A percentile compares a stretch with the other conserved stretches of the same genome.
These are phyloP conservation scores for Cucurbitaria berberidis DNA, from an alignment of 2,329 filamentous ascomycete species.

Conservation along the genomic window DNA sequence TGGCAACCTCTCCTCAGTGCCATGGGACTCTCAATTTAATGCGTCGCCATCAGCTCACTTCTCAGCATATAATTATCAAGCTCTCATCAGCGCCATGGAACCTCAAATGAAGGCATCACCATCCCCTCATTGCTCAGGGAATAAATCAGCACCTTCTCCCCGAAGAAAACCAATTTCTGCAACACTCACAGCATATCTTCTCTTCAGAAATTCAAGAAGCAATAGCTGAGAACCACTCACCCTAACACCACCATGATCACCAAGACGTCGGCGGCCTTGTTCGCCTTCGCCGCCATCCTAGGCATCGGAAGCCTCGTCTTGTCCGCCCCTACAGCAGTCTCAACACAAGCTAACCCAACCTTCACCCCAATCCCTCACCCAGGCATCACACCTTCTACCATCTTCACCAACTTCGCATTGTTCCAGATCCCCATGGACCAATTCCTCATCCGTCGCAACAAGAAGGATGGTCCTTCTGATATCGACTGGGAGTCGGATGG, in stretches of 20 bases:
- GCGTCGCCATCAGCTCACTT: too few relatives aligned
- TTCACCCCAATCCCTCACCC: background rate
- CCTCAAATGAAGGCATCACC: too few relatives aligned
- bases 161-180: too few relatives aligned
- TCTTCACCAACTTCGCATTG: background rate
- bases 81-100: too few relatives aligned
- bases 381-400: background rate
- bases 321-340: background rate
- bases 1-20: too few relatives aligned
- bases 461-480: slow-evolving; percentile 44
- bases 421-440: background rate
- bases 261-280: background rate
- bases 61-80: too few relatives aligned
- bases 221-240: too few relatives aligned
- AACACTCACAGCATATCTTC: background rate
- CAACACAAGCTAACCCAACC: slow-evolving; percentile 3
- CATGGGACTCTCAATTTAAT: too few relatives aligned
- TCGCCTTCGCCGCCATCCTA: background rate
- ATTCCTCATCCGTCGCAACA: background rate
- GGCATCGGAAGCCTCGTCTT: background rate
- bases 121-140: too few relatives aligned
- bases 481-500: slow-evolving; percentile 48
- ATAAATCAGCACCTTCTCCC: too few relatives aligned
- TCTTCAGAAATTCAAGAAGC: background rate
- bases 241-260: background rate